Base-by-base conservation (phyloP, 2,329 filamentous ascomycete species). In the Penicillium sp. region DNA sequence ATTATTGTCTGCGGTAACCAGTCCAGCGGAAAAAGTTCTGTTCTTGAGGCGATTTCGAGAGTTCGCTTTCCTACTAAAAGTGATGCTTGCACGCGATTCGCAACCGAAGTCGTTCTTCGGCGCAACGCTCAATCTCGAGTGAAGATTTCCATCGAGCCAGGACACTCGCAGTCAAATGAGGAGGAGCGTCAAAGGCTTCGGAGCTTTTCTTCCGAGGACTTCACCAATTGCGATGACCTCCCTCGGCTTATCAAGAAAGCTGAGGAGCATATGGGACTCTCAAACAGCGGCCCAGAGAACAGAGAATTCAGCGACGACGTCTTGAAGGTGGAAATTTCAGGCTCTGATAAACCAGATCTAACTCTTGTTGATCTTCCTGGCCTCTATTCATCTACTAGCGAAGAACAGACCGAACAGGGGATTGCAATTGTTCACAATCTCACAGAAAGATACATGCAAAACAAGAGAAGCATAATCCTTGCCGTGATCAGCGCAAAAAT, bases 281-380 rank as follows among this genome's bases (percentile, higher is more conserved):
- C 64, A 1, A 59, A 10, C n/a, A 33, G 29, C 13, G 18, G 34
- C 4, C 58, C 64, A 1, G 59, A 10, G 8, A 33, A 10, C 13
- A 19, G 34, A 1, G 62, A 52, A 3, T 63, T 69, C 23, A 66
- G 61, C 23, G 64, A 80, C 71, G 69, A 82, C 75, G 79, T 85
- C 21, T 74, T 87, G 4, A 80, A 84, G 2, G 77, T 87, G 1
- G 83, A 87, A 58, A 81, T 86, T 64, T 78, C 75, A 7, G 84
- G 84, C 0, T 84, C 84, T 0, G 79, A 83, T 6, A 80, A 84
- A 73, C 83, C 83, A 0, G 77, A 87, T 7, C 67, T 87, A 39
- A 87, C 82, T 0, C 74, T 87, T 0, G 83, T 87, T 10, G 85
- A 87, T 68, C 72, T 87, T 18, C 85, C 85, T 0, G 84, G 85